Conservation (phyloP, 1,284 basidiomycete species). For the Xanthoconium separans region DNA sequence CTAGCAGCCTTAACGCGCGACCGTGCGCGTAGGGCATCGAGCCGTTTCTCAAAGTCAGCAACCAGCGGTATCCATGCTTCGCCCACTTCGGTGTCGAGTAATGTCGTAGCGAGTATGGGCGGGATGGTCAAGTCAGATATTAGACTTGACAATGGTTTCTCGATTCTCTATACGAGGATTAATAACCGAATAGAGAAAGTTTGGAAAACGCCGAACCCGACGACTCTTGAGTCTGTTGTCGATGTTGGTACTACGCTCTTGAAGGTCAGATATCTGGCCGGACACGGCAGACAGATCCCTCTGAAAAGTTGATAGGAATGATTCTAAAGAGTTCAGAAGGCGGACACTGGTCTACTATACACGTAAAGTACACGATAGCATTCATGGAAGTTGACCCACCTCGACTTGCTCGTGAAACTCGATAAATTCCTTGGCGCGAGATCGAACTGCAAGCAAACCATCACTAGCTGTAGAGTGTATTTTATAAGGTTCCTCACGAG, state of each 20-base stretch:
- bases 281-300: slow-evolving; percentile 91
- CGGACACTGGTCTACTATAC: slow-evolving; percentile 63
- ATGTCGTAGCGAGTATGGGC: slow-evolving; percentile 73
- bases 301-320: slow-evolving; percentile 94
- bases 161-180: slow-evolving; percentile 65
- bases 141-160: slow-evolving; percentile 81
- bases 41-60: slow-evolving; percentile 73
- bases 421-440: slow-evolving; percentile 69
- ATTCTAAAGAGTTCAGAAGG: slow-evolving; percentile 82
- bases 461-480: background rate
- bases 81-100: slow-evolving; percentile 82
- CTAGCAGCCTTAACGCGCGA: slow-evolving; percentile 82
- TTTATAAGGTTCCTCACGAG: slow-evolving; percentile 16
- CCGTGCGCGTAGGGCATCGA: slow-evolving; percentile 68
- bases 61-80: slow-evolving; percentile 85
- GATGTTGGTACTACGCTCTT: slow-evolving; percentile 86
- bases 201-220: slow-evolving; percentile 51
- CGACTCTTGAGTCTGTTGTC: slow-evolving; percentile 83
- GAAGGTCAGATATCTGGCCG: slow-evolving; percentile 92
- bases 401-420: slow-evolving; percentile 83
- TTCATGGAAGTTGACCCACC: slow-evolving; percentile 31
- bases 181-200: slow-evolving; percentile 5
- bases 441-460: slow-evolving; percentile 35
- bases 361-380: slow-evolving; percentile 6
- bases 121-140: slow-evolving; percentile 82